Percentiles rank a stretch among this genome's conserved stretches.
Conservation (phyloP, 2,329 filamentous ascomycete species). For the Paramyrothecium roridum region DNA sequence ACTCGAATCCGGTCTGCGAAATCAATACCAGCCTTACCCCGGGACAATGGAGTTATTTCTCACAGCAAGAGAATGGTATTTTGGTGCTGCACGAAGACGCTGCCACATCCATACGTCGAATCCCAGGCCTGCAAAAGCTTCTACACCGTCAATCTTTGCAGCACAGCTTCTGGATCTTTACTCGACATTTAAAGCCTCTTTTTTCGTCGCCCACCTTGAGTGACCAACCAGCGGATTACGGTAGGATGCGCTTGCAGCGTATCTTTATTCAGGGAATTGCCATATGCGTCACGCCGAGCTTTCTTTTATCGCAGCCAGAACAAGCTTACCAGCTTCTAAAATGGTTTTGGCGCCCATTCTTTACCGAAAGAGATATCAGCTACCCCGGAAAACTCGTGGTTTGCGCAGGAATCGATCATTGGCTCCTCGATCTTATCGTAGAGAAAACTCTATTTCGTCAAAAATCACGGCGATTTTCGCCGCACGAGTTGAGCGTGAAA, state of each 20-base stretch:
- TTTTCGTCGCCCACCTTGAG: conserved; percentile 10
- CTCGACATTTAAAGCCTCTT: conserved; percentile 21
- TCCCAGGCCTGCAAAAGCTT: conserved; percentile 32
- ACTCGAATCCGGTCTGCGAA: conserved; percentile 33
- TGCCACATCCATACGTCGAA: conserved; percentile 30
- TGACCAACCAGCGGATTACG: conserved; percentile 4
- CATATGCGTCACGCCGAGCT: conserved; percentile 39
- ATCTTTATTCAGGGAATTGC: conserved; percentile 28
- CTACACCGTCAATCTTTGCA: conserved; percentile 23
- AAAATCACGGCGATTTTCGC: neutral
- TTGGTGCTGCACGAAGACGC: conserved; percentile 45
- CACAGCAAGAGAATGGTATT: conserved; percentile 18
- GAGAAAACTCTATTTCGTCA: conserved; percentile 10
- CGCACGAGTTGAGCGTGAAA: neutral
- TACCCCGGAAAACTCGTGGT: conserved; percentile 22
- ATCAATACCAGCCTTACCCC: conserved; percentile 36
- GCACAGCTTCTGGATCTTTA: conserved; percentile 37
- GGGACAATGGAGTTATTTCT: conserved; percentile 47
- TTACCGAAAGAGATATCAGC: conserved; percentile 4
- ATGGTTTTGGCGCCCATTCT: conserved; percentile 26
- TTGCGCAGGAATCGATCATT: conserved; percentile 22
- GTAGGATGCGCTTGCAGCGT: conserved; percentile 20
- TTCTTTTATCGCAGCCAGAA: conserved; percentile 33
- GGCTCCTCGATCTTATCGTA: conserved; percentile 21
- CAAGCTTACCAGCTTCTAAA: conserved; percentile 30